These are phyloP conservation scores for Botrytis fragariae DNA, from an alignment of 2,329 filamentous ascomycete genomes.

Conservation along the genomic window DNA sequence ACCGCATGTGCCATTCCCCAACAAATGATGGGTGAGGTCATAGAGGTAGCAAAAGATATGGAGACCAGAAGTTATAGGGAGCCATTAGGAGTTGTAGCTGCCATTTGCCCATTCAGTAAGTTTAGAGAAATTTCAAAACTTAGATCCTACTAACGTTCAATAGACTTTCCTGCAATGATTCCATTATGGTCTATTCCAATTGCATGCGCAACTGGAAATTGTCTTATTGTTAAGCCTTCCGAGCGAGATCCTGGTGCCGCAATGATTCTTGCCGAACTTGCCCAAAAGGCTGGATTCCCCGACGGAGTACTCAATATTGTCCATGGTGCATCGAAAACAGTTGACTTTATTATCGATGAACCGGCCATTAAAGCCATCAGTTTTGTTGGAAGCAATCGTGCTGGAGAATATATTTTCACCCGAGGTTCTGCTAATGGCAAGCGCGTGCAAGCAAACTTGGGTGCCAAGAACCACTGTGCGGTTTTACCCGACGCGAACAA, in stretches of 20 bases:
- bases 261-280: constrained; percentile 82
- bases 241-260: constrained; percentile 81
- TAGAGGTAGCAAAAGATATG: constrained; percentile 88
- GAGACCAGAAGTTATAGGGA: constrained; percentile 81
- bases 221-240: constrained; percentile 79
- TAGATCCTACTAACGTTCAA: neutral
- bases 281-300: constrained; percentile 77
- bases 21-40: constrained; percentile 76
- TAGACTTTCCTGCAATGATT: constrained; percentile 90
- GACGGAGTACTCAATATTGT: constrained; percentile 80
- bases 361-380: constrained; percentile 82
- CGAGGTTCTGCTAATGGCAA: constrained; percentile 81
- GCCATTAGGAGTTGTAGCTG: constrained; percentile 75
- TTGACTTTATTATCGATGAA: constrained; percentile 84
- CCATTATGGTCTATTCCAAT: constrained; percentile 88
- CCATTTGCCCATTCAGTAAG: constrained; percentile 84
- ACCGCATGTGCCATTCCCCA: constrained; percentile 77
- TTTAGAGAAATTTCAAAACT: constrained; percentile 16
- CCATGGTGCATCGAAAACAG: constrained; percentile 75
- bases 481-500: constrained; percentile 86
- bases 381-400: constrained; percentile 85
- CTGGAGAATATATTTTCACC: constrained; percentile 81
- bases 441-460: constrained; percentile 83
- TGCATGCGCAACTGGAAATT: constrained; percentile 80
- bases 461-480: constrained; percentile 85